Evolutionary conservation across 2,329 filamentous ascomycete genomes (phyloP).

Genomic region (Botryotinia globosa): DNA sequence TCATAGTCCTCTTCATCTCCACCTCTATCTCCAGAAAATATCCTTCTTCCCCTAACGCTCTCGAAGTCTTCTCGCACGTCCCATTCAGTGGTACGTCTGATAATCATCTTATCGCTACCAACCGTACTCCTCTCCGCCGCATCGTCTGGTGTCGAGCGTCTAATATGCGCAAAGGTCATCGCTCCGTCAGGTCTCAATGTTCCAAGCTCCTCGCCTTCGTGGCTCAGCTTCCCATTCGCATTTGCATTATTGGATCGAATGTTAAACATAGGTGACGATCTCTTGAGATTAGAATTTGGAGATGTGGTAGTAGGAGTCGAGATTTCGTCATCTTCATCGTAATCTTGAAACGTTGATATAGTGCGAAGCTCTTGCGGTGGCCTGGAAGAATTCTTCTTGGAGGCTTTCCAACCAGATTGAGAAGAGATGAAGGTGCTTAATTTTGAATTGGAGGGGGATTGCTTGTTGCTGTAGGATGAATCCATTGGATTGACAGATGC

Average conservation of each 20-base stretch:
- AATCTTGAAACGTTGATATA: constrained; percentile 12
- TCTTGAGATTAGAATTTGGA: constrained; percentile 6
- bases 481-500: constrained; percentile 25
- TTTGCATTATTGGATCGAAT: constrained; percentile 15
- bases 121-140: constrained; percentile 21
- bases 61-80: constrained; percentile 23
- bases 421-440: constrained; percentile 21
- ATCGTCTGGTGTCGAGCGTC: constrained; percentile 22
- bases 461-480: constrained; percentile 18
- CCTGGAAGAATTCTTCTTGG: constrained; percentile 6
- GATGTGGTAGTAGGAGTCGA: background rate
- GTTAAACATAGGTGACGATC: constrained; percentile 5
- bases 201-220: constrained; percentile 13
- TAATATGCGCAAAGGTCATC: constrained; percentile 20
- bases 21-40: background rate
- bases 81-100: constrained; percentile 26
- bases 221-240: constrained; percentile 1
- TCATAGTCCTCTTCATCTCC: constrained; percentile 3
- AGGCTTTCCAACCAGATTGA: constrained; percentile 18
- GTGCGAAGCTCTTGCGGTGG: constrained; percentile 4
- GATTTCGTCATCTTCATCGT: constrained; percentile 5
- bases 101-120: constrained; percentile 27
- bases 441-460: constrained; percentile 15
- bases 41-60: background rate
- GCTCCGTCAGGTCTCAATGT: constrained; percentile 25